phyloP scores from a whole-genome alignment of 352 stramenopile species.

The Pythium brassicae region DNA sequence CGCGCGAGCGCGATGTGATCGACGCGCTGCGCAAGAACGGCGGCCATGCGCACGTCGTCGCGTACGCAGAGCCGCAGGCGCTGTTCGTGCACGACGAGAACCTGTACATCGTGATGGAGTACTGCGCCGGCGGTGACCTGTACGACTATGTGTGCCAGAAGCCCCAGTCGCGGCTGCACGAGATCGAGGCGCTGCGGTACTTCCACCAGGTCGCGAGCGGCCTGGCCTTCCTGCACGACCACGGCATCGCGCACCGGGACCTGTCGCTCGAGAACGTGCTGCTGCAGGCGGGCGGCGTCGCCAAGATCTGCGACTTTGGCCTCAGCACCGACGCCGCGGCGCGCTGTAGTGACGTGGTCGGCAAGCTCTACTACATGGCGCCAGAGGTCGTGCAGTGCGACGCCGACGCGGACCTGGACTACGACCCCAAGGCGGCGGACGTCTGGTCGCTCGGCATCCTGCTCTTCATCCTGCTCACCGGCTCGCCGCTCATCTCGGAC shows the following conservation, averaged over 20 bases:
- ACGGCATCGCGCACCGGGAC: slow-evolving; percentile 51
- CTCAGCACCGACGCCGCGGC: slow-evolving; percentile 38
- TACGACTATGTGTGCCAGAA: slow-evolving; percentile 40
- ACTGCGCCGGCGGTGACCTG: slow-evolving; percentile 56
- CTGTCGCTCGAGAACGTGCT: slow-evolving; percentile 62
- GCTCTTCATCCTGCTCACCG: slow-evolving; percentile 55
- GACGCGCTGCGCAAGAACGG: slow-evolving; percentile 29
- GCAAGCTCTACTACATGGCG: slow-evolving; percentile 77
- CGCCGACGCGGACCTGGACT: slow-evolving; percentile 7
- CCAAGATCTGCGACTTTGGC: slow-evolving; percentile 64
- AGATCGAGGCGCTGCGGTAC: slow-evolving; percentile 31
- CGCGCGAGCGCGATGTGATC: slow-evolving; percentile 41
- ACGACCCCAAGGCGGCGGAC: slow-evolving; percentile 40
- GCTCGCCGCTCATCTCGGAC: slow-evolving; percentile 39
- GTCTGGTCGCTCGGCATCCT: slow-evolving; percentile 59
- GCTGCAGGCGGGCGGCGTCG: slow-evolving; percentile 21
- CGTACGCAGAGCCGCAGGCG: slow-evolving; percentile 20
- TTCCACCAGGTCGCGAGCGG: slow-evolving; percentile 38
- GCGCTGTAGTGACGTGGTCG: slow-evolving; percentile 35
- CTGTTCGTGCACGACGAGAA: slow-evolving; percentile 40
- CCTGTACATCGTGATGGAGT: slow-evolving; percentile 61
- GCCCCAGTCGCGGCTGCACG: slow-evolving; percentile 21
- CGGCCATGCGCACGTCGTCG: slow-evolving; percentile 35
- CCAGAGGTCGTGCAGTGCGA: slow-evolving; percentile 36
- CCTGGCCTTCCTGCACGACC: slow-evolving; percentile 39